phyloP scores from a whole-genome alignment of 345 rosid genomes.

The Arabidopsis suecica region DNA sequence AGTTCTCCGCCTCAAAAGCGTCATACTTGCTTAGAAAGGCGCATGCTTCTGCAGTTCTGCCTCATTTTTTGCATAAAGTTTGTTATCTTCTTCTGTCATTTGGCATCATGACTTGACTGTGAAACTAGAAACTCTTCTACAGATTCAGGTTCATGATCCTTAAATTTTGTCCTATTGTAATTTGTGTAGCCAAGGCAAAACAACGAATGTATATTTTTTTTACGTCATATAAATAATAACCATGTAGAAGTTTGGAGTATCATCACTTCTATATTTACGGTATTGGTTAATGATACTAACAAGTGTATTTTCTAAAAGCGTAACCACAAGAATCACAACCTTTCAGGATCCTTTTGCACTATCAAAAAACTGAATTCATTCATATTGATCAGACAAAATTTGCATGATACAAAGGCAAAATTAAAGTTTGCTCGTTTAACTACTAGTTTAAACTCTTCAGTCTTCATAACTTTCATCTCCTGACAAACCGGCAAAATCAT shows the following conservation, averaged over 20 bases:
- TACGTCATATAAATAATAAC: background rate
- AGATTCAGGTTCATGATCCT: conserved; percentile 26
- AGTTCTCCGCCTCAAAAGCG: conserved; percentile 6
- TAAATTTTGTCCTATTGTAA: conserved; percentile 35
- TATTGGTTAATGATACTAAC: background rate
- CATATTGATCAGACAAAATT: conserved; percentile 9
- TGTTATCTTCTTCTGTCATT: conserved; percentile 16
- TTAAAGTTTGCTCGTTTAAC: background rate
- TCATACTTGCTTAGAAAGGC: conserved; percentile 5
- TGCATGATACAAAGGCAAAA: background rate
- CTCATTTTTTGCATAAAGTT: background rate
- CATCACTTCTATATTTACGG: background rate
- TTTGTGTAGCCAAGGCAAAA: conserved; percentile 16
- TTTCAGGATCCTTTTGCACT: conserved; percentile 5
- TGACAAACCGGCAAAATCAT: conserved; percentile 57
- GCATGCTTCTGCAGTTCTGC: background rate
- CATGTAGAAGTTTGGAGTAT: conserved; percentile 2
- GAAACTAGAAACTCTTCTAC: conserved; percentile 4
- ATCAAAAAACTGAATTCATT: conserved; percentile 14
- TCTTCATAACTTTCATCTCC: conserved; percentile 59
- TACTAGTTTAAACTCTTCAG: conserved; percentile 22
- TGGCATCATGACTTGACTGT: conserved; percentile 2
- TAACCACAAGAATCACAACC: background rate
- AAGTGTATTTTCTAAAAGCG: background rate
- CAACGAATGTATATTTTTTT: conserved; percentile 1